Evolutionary conservation across 2,329 filamentous ascomycete genomes (phyloP).

Genomic region (Pseudogymnoascus sp.): DNA sequence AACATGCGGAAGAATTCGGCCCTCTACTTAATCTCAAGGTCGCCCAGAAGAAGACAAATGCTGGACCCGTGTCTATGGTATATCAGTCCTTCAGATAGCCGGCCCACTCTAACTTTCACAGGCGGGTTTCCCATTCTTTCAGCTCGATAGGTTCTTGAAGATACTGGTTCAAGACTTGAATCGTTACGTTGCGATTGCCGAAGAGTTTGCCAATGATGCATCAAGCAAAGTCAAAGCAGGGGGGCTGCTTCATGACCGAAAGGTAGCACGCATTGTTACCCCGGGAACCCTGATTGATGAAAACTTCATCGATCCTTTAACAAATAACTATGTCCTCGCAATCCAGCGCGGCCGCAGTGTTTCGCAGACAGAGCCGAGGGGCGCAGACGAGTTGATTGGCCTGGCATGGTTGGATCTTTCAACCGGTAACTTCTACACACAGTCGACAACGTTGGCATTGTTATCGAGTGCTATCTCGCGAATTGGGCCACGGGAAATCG

Average conservation of each 20-base stretch:
- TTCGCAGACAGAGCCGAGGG: background rate
- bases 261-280: constrained; percentile 80
- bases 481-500: constrained; percentile 75
- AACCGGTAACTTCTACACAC: constrained; percentile 88
- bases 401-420: constrained; percentile 93
- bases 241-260: constrained; percentile 75
- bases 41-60: constrained; percentile 68
- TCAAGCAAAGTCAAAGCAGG: constrained; percentile 64
- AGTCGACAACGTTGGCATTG: constrained; percentile 60
- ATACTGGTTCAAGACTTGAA: constrained; percentile 84
- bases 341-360: constrained; percentile 49
- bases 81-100: background rate
- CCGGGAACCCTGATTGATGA: constrained; percentile 95
- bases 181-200: constrained; percentile 86
- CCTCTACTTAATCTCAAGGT: constrained; percentile 84
- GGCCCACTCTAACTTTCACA: constrained; percentile 28
- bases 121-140: constrained; percentile 89
- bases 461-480: constrained; percentile 76
- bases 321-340: constrained; percentile 86
- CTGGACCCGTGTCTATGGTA: constrained; percentile 79
- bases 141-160: constrained; percentile 88
- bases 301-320: constrained; percentile 89
- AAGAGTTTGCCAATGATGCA: constrained; percentile 75
- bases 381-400: constrained; percentile 46
- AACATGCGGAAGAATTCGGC: constrained; percentile 84